Base-by-base conservation (phyloP, 768 basidiomycete species). In the Termitomyces titanicus region DNA sequence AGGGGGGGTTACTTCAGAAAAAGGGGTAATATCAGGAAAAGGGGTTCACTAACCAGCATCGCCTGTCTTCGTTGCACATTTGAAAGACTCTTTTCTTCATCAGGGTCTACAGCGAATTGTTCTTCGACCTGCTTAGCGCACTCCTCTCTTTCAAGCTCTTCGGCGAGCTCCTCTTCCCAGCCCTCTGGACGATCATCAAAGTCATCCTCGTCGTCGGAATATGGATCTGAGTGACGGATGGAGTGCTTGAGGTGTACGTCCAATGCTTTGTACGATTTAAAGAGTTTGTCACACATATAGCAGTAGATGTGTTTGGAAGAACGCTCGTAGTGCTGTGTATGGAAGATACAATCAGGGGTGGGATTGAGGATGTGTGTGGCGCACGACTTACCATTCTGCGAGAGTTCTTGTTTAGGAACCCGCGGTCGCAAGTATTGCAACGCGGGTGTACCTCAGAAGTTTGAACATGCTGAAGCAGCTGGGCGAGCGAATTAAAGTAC, bases 291-390 rank as follows among this genome's bases (percentile, higher is more conserved):
- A 39, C 59, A 60, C 11, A 17, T 3, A 1, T 15, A 34, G 38
- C 59, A 60, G 45, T 60, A 60, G 24, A 56, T 53, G 44, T 60
- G 59, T 3, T 38, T 50, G 1, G 44, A 20, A 18, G 55, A 60
- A 25, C 8, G 25, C 0, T n/a, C 52, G 12, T 42, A 60, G 27
- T 60, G 59, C 59, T 60, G 12, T 45, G 17, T 9, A 6, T 1
- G n/a, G 12, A 17, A 42, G 25, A 49, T 3, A 33, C 2, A 5
- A 27, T 37, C 25, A 44, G 39, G 49, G 44, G 31, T 33, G 15
- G 34, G 17, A 11, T 31, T 20, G 2, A 11, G 1, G 35, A 51
- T 20, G 39, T 20, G 25, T 47, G 51, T 46, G 31, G 48, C 40
- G 35, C 31, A 48, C 24, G 27, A 47, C 59, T 51, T 9, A 56